phyloP scores from a whole-genome alignment of 495 filamentous ascomycete genomes.

The Sphaerosporella brunnea region DNA sequence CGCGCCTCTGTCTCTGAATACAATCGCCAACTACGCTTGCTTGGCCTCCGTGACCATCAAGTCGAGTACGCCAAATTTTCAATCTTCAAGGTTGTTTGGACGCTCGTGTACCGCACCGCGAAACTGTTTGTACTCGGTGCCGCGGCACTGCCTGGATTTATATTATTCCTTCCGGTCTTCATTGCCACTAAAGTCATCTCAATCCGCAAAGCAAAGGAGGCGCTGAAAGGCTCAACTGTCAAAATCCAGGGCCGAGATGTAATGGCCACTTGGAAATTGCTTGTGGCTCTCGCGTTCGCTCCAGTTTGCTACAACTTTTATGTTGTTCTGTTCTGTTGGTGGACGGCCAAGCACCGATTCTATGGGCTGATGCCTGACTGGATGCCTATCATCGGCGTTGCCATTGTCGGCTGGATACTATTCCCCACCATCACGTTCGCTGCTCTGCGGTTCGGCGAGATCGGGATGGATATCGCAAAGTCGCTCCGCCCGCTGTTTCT shows the following conservation, averaged over 20 bases:
- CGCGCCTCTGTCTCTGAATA: slow-evolving; percentile 67
- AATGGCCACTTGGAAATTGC: slow-evolving; percentile 95
- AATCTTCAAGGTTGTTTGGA: slow-evolving; percentile 51
- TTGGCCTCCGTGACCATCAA: slow-evolving; percentile 87
- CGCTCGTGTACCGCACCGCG: slow-evolving; percentile 57
- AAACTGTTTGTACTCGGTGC: slow-evolving; percentile 62
- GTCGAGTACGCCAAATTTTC: slow-evolving; percentile 81
- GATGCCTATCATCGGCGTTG: slow-evolving; percentile 63
- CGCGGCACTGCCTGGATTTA: slow-evolving; percentile 67
- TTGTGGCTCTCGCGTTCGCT: slow-evolving; percentile 76
- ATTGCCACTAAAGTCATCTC: slow-evolving; percentile 75
- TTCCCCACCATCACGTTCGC: slow-evolving; percentile 86
- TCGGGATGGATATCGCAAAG: slow-evolving; percentile 96
- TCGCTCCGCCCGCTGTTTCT: slow-evolving; percentile 79
- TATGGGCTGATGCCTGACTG: slow-evolving; percentile 61
- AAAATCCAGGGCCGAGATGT: slow-evolving; percentile 90
- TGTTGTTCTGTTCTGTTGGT: slow-evolving; percentile 51
- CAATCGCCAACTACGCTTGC: slow-evolving; percentile 68
- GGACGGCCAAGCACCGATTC: slow-evolving; percentile 63
- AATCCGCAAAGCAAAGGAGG: slow-evolving; percentile 75
- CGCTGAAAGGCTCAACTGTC: slow-evolving; percentile 78
- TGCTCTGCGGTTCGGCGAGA: slow-evolving; percentile 84
- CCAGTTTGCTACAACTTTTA: slow-evolving; percentile 74
- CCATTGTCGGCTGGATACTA: slow-evolving; percentile 51
- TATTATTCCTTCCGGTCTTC: slow-evolving; percentile 86